A percentile compares a stretch with the other conserved stretches of the same genome.
These are phyloP conservation scores for Xylaria sp. DNA, from an alignment of 2,329 filamentous ascomycete species.

Conservation along the genomic window DNA sequence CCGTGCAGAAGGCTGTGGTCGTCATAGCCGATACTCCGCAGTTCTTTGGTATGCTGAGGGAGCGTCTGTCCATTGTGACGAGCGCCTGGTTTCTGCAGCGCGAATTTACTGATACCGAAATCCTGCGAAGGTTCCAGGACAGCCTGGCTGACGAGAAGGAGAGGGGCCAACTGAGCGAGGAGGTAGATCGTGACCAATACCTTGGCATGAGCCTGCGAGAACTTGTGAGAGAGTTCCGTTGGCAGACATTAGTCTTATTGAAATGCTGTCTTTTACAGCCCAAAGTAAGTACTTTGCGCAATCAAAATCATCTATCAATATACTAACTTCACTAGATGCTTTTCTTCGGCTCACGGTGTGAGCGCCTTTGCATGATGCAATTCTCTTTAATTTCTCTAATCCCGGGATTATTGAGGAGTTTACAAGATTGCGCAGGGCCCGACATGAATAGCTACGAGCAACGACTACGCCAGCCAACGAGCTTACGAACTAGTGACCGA, in stretches of 20 bases:
- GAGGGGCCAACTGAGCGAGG: conserved; percentile 62
- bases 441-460: conserved; percentile 84
- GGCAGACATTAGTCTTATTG: conserved; percentile 90
- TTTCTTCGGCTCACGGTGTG: conserved; percentile 96
- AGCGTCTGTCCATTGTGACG: conserved; percentile 88
- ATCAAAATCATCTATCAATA: neutral
- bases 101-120: conserved; percentile 91
- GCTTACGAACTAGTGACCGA: conserved; percentile 88
- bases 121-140: conserved; percentile 88
- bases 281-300: conserved; percentile 66
- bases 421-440: conserved; percentile 97
- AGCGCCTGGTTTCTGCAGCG: conserved; percentile 95
- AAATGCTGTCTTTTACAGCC: conserved; percentile 94
- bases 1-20: conserved; percentile 97
- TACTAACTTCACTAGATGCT: conserved; percentile 71
- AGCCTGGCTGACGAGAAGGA: conserved; percentile 74
- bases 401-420: conserved; percentile 84
- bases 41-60: conserved; percentile 86
- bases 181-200: conserved; percentile 82
- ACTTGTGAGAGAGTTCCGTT: conserved; percentile 91
- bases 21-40: conserved; percentile 92
- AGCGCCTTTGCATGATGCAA: conserved; percentile 96
- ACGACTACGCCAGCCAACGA: conserved; percentile 76
- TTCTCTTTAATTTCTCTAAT: conserved; percentile 96
- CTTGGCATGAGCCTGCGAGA: conserved; percentile 88